phyloP scores from a whole-genome alignment of 176 grass and related monocot species.

The sorghum (Sorghum bicolor) region Sorghum_bicolor_NCBIv3 NC_012873.2:8889501-8890000 shows the following conservation, averaged over 20 bases:
- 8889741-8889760: conserved; percentile 55
- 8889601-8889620: conserved; percentile 20
- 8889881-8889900: neutral
- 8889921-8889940: neutral
- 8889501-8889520: conserved; percentile 46
- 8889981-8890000: neutral
- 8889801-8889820: neutral
- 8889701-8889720: conserved; percentile 54
- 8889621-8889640: conserved; percentile 36
- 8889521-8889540: conserved; percentile 85
- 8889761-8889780: neutral
- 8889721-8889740: conserved; percentile 51
- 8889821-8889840: neutral
- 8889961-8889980: conserved; percentile 44
- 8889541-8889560: conserved; percentile 84
- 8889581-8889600: conserved; percentile 35
- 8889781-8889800: neutral
- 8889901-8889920: neutral
- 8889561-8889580: conserved; percentile 32
- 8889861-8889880: neutral
- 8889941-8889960: neutral
- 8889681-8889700: conserved; percentile 43
- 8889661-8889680: conserved; percentile 71
- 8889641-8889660: conserved; percentile 80
- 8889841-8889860: neutral